phyloP scores from a whole-genome alignment of 768 basidiomycete species.

The Clitopilus passeckerianus region DNA sequence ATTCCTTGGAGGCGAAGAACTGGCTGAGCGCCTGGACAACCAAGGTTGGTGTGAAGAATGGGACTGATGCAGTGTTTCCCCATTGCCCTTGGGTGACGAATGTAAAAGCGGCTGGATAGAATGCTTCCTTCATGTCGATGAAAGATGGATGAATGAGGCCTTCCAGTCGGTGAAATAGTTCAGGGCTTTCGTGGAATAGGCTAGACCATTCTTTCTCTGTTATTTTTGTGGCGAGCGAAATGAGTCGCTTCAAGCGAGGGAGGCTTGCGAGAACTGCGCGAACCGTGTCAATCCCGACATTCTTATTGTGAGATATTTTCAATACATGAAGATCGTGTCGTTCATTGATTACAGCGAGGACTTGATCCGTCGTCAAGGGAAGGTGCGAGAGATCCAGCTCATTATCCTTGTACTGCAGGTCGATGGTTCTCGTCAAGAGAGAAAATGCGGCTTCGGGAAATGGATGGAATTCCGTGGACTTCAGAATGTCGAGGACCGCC shows the following conservation, averaged over 20 bases:
- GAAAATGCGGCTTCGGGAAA: conserved; percentile 20
- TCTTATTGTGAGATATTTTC: neutral
- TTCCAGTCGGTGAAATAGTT: conserved; percentile 21
- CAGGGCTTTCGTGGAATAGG: conserved; percentile 17
- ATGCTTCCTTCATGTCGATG: conserved; percentile 2
- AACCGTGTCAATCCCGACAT: neutral
- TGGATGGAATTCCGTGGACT: conserved; percentile 6
- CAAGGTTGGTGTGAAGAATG: conserved; percentile 20
- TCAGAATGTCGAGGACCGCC: conserved; percentile 14
- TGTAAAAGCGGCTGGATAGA: conserved; percentile 16
- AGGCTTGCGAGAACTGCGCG: conserved; percentile 11
- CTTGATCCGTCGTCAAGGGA: neutral
- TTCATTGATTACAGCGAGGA: neutral
- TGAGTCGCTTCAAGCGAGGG: conserved; percentile 18
- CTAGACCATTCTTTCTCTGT: conserved; percentile 10
- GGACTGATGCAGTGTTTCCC: conserved; percentile 9
- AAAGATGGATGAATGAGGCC: conserved; percentile 23
- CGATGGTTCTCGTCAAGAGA: conserved; percentile 16
- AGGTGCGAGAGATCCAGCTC: neutral
- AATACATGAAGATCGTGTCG: neutral
- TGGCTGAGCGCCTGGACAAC: conserved; percentile 18
- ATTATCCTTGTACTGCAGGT: neutral
- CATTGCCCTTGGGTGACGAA: neutral
- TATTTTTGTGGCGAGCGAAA: conserved; percentile 20
- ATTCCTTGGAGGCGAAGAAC: neutral